Evolutionary conservation across 768 basidiomycete genomes (phyloP).

Genomic region (Hortiboletus campestris): DNA sequence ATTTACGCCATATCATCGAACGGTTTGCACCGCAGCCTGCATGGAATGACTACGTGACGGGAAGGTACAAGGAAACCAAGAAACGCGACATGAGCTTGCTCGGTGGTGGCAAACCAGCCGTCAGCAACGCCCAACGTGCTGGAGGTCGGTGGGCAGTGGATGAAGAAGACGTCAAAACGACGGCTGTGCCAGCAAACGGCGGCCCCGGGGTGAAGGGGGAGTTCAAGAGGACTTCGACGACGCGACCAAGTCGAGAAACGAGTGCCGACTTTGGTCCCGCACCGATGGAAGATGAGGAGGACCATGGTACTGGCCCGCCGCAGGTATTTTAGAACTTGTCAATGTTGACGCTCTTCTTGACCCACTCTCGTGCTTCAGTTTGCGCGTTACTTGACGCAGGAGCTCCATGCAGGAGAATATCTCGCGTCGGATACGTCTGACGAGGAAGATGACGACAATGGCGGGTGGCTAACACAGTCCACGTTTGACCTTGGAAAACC

Average conservation of each 20-base stretch:
- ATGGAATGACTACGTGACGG: constrained; percentile 90
- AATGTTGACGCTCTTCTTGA: neutral
- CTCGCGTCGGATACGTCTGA: constrained; percentile 53
- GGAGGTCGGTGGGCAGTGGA: constrained; percentile 66
- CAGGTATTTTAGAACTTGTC: constrained; percentile 35
- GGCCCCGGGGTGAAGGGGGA: constrained; percentile 47
- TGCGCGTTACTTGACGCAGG: constrained; percentile 73
- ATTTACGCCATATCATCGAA: constrained; percentile 63
- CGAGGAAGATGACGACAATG: constrained; percentile 59
- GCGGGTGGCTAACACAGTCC: constrained; percentile 78
- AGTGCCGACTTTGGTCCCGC: constrained; percentile 67
- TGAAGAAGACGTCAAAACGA: constrained; percentile 47
- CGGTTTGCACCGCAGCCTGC: constrained; percentile 69
- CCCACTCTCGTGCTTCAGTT: constrained; percentile 47
- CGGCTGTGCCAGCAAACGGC: constrained; percentile 21
- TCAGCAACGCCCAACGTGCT: constrained; percentile 36
- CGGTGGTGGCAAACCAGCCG: constrained; percentile 80
- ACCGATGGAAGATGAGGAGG: constrained; percentile 47
- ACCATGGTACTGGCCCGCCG: constrained; percentile 43
- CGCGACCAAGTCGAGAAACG: constrained; percentile 44
- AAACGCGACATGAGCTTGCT: constrained; percentile 74
- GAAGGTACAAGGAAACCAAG: constrained; percentile 84
- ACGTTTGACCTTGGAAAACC: constrained; percentile 58
- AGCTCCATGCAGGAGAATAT: constrained; percentile 63
- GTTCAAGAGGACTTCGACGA: constrained; percentile 49